Percentiles rank a stretch among this genome's conserved stretches.
These are phyloP conservation scores for Rhinocladiella similis DNA, from an alignment of 2,329 filamentous ascomycete genomes.

Conservation along the genomic window DNA sequence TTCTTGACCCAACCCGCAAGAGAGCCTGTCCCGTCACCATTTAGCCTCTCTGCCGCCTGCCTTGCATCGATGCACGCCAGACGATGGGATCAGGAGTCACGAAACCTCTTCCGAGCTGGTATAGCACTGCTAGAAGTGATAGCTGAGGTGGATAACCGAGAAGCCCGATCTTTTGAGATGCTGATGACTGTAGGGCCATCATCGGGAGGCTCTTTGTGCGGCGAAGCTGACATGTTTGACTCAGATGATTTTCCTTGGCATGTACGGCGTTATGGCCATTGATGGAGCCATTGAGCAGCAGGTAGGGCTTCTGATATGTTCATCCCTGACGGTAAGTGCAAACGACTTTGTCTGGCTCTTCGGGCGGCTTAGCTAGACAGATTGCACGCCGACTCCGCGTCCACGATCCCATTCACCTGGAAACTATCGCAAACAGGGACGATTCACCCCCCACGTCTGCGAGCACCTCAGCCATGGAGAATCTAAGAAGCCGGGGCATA, in stretches of 20 bases:
- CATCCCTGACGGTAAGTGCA: no score
- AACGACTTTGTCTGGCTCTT: no score
- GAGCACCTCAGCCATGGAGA: no score
- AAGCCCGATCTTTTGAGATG: constrained; percentile 9
- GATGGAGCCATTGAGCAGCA: no score
- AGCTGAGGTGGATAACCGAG: constrained; percentile 13
- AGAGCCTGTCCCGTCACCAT: constrained; percentile 5
- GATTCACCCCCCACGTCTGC: no score
- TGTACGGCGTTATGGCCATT: no score
- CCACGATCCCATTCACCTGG: no score
- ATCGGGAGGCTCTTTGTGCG: background rate
- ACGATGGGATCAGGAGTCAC: background rate
- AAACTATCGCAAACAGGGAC: no score
- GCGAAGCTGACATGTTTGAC: background rate
- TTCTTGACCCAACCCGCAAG: background rate
- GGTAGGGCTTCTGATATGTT: no score
- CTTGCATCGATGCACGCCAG: constrained; percentile 2
- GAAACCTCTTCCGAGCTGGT: constrained; percentile 1
- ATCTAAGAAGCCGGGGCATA: no score
- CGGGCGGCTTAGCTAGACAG: no score
- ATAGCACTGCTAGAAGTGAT: constrained; percentile 5
- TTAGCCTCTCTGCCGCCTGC: constrained; percentile 9
- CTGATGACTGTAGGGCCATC: constrained; percentile 8
- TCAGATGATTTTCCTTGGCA: background rate
- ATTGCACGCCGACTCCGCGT: no score